Conservation (phyloP, 345 rosid genomes). For the Trapa incisa region DNA sequence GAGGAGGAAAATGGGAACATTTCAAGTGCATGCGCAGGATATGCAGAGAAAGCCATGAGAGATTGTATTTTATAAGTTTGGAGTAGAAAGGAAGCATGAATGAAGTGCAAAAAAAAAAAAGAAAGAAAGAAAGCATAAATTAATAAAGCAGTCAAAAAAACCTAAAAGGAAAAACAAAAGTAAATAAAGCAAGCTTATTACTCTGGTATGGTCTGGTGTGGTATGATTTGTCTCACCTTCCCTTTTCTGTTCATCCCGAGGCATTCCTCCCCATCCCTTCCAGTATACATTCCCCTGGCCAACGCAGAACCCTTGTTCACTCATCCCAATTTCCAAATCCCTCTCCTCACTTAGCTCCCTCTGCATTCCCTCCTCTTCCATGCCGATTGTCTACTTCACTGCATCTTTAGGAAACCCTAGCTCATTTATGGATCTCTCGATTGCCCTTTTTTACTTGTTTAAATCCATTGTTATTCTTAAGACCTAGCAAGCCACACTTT, state of each 20-base stretch:
- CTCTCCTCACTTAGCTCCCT: not conserved
- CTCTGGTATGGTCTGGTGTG: conserved; percentile 9
- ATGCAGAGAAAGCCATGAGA: not conserved
- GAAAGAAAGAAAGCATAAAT: conserved; percentile 8
- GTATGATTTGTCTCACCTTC: conserved; percentile 65
- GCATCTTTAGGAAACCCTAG: not conserved
- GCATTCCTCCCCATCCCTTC: conserved; percentile 18
- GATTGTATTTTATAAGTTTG: not conserved
- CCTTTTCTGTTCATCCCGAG: conserved; percentile 46
- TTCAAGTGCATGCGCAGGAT: conserved; percentile 13
- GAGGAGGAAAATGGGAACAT: conserved; percentile 12
- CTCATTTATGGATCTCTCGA: too few relatives aligned
- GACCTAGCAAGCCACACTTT: too few relatives aligned
- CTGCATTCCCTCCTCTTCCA: not conserved
- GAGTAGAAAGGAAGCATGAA: conserved; percentile 13
- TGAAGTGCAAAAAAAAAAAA: too few relatives aligned
- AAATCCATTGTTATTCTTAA: too few relatives aligned
- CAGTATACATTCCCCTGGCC: conserved; percentile 6
- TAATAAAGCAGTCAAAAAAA: conserved; percentile 25
- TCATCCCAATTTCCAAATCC: conserved; percentile 7
- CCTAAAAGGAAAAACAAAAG: conserved; percentile 26
- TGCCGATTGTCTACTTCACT: not conserved
- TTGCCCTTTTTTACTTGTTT: too few relatives aligned
- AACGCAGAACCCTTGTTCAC: conserved; percentile 13
- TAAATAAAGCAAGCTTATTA: conserved; percentile 16